Percentiles rank a stretch among this genome's conserved stretches.
These are phyloP conservation scores for Tausonia pullulans DNA, from an alignment of 1,284 basidiomycete genomes.

Conservation along the genomic window DNA sequence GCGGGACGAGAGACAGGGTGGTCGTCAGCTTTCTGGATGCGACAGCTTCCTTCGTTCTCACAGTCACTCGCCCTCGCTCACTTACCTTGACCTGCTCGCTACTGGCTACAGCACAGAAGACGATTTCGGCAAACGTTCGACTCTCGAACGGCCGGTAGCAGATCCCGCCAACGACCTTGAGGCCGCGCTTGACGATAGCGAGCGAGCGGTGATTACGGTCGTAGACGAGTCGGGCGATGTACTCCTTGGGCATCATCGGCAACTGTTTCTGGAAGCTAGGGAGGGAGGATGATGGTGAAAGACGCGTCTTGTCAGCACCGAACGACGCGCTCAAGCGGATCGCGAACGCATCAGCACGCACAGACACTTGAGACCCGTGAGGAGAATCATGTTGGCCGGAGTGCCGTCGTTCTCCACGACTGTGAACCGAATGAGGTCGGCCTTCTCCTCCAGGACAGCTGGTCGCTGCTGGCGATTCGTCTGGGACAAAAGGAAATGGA, in stretches of 20 bases:
- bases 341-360: neutral
- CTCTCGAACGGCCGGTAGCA: constrained; percentile 94
- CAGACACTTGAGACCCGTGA: constrained; percentile 16
- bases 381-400: constrained; percentile 15
- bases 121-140: constrained; percentile 92
- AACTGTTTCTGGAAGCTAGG: constrained; percentile 78
- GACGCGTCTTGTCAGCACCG: neutral
- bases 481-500: neutral
- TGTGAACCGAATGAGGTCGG: constrained; percentile 11
- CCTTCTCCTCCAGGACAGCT: constrained; percentile 11
- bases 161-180: constrained; percentile 95
- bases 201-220: constrained; percentile 84
- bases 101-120: constrained; percentile 95
- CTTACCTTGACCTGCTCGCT: constrained; percentile 92
- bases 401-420: constrained; percentile 14
- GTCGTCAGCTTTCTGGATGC: neutral
- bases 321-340: neutral
- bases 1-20: constrained; percentile 3
- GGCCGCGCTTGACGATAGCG: constrained; percentile 90
- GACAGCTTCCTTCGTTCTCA: neutral
- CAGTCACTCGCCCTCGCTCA: neutral
- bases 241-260: constrained; percentile 98
- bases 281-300: neutral
- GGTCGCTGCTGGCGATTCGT: constrained; percentile 10
- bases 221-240: constrained; percentile 91